phyloP scores from a whole-genome alignment of 257 asterid genomes.

The Haberlea rhodopensis region DNA sequence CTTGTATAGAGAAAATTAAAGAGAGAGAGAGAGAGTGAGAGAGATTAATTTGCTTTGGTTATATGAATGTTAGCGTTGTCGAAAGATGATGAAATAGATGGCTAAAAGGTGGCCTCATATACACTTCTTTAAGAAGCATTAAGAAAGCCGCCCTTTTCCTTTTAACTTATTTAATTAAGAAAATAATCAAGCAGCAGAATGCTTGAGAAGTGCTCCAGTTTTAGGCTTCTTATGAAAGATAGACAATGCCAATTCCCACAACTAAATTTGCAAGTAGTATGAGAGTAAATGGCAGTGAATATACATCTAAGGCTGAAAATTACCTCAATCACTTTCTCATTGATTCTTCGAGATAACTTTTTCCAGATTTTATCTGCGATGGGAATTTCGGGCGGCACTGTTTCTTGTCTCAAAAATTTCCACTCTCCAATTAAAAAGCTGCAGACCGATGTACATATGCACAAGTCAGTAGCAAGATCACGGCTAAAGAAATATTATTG shows the following conservation, averaged over 20 bases:
- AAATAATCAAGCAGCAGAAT: constrained; percentile 5
- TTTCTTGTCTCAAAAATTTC: constrained; percentile 46
- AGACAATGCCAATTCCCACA: background rate
- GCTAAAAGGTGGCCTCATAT: background rate
- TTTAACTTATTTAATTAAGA: background rate
- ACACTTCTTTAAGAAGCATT: background rate
- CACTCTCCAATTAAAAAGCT: constrained; percentile 86
- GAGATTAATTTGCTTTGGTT: background rate
- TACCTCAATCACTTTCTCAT: constrained; percentile 61
- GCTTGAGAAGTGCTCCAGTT: background rate
- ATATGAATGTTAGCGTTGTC: no score
- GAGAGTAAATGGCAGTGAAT: background rate
- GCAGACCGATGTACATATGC: constrained; percentile 26
- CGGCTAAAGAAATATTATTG: constrained; percentile 5
- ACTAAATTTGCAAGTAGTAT: constrained; percentile 6
- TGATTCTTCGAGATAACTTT: constrained; percentile 50
- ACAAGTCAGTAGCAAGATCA: constrained; percentile 15
- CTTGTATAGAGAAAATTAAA: constrained; percentile 27
- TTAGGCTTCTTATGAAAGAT: constrained; percentile 10
- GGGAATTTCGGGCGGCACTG: constrained; percentile 42
- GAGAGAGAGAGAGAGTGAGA: constrained; percentile 16
- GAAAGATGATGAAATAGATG: background rate
- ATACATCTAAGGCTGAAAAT: constrained; percentile 14
- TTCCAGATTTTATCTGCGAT: constrained; percentile 58
- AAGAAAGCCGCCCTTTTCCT: background rate